Conservation (phyloP, 257 asterid species). For the Craterostigma plantagineum region DNA sequence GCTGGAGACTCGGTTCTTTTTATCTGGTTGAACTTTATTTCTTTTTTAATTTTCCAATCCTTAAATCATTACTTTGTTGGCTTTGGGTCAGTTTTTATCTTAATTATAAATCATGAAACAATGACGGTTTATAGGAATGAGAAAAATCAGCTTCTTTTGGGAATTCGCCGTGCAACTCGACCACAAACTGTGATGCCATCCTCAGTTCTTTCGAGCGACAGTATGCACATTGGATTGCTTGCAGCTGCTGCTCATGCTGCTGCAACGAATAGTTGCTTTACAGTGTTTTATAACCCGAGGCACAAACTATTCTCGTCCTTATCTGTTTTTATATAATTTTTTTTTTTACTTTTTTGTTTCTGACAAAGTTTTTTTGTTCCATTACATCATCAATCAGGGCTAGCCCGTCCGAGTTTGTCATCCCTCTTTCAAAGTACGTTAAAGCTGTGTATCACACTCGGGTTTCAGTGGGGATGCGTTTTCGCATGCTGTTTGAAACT, state of each 20-base stretch:
- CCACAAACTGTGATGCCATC: constrained; percentile 99
- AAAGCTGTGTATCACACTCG: constrained; percentile 91
- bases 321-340: not conserved
- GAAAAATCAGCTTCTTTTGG: constrained; percentile 84
- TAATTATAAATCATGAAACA: no score
- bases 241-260: constrained; percentile 99
- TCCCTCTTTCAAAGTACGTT: constrained; percentile 73
- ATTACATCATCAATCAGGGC: no score
- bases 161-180: constrained; percentile 79
- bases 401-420: constrained; percentile 88
- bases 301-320: no score
- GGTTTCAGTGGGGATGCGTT: constrained; percentile 95
- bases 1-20: constrained; percentile 49
- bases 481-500: constrained; percentile 91
- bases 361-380: constrained; percentile 6
- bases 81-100: not conserved
- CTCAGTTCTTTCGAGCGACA: constrained; percentile 91
- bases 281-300: constrained; percentile 89
- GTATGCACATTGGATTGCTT: constrained; percentile 96
- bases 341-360: no score
- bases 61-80: not conserved
- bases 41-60: not conserved
- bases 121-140: constrained; percentile 44
- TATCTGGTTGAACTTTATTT: constrained; percentile 45
- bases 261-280: constrained; percentile 91